Base-by-base conservation (phyloP, 768 basidiomycete genomes). In the Pleurotus tuoliensis region DNA sequence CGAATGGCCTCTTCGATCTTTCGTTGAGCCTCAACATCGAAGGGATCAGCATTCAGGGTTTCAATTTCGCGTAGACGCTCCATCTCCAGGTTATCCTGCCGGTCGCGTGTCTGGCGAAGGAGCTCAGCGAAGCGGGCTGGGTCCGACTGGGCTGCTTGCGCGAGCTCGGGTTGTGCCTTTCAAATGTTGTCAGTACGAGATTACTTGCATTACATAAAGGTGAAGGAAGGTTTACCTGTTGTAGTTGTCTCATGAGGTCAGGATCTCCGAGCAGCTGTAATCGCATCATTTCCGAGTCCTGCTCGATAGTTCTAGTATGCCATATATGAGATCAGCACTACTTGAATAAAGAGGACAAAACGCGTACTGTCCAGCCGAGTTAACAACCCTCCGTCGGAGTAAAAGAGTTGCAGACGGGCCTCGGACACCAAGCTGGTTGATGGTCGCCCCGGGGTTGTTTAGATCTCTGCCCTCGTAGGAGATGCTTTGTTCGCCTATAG, bases 1-100 rank as follows among this genome's bases (percentile, higher is more conserved):
- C 88, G 73, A 60, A 99, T 98, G 4, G 86, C 85, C 66, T 98
- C 97, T 70, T 96, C 97, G 55, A 99, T 99, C 76, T 81, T 86
- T 58, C 77, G 78, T 72, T 98, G 97, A 1, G 94, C 94, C 66
- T 98, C 94, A 1, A 97, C 73, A 65, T 97, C 87, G 71, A 82
- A 98, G 1, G 96, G 94, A 70, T 98, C 87, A 0, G 88, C 87
- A 62, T 96, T 90, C 58, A 98, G 79, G 13, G 74, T 71, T 61
- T 76, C 78, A 47, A 89, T 82, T 67, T 86, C 86, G 39, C 76
- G 82, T 59, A 85, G 82, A 16, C 76, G 79, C 38, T 75, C 76
- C 25, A 83, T 54, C 59, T 92, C 87, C 0, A 76, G 73, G 12
- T 79, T 71, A 18, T 73, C 59, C 22, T 84, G 82, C 27, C 82